Conservation (phyloP, 148 eudicot species). For the Pouteria glomerata region DNA sequence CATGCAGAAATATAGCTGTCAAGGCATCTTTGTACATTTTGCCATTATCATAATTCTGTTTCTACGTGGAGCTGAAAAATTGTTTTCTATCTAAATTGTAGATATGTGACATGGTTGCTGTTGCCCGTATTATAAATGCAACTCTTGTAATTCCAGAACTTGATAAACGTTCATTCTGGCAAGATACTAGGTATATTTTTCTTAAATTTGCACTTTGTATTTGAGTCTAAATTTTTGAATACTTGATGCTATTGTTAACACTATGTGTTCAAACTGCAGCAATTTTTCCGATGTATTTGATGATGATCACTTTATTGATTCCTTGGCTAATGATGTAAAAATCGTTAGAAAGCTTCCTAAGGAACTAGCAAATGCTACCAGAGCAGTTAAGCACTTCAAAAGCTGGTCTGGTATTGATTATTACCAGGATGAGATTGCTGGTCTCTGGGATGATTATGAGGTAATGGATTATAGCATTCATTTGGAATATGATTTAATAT, state of each 20-base stretch:
- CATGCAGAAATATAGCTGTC: background rate
- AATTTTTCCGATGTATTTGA: slow-evolving; percentile 91
- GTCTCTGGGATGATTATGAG: slow-evolving; percentile 70
- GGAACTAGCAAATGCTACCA: slow-evolving; percentile 57
- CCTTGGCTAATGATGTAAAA: slow-evolving; percentile 75
- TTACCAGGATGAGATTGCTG: slow-evolving; percentile 77
- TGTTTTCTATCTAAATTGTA: slow-evolving; percentile 31
- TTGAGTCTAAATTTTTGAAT: slow-evolving; percentile 3
- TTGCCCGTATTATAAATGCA: slow-evolving; percentile 86
- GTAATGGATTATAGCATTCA: slow-evolving; percentile 28
- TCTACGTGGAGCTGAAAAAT: background rate
- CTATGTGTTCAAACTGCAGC: slow-evolving; percentile 45
- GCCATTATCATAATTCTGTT: background rate
- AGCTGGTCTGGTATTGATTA: slow-evolving; percentile 95
- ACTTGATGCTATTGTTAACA: slow-evolving; percentile 5
- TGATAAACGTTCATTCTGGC: slow-evolving; percentile 97
- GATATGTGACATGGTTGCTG: slow-evolving; percentile 99
- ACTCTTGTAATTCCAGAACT: slow-evolving; percentile 95
- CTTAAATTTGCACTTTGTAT: background rate
- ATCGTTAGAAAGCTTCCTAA: slow-evolving; percentile 62
- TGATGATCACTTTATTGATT: slow-evolving; percentile 69
- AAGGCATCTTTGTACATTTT: background rate
- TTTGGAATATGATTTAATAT: background rate
- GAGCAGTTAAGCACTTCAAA: slow-evolving; percentile 77
- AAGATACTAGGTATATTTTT: slow-evolving; percentile 67